Base-by-base conservation (phyloP, 1,284 basidiomycete species). In the Cryptococcus sp. region DNA sequence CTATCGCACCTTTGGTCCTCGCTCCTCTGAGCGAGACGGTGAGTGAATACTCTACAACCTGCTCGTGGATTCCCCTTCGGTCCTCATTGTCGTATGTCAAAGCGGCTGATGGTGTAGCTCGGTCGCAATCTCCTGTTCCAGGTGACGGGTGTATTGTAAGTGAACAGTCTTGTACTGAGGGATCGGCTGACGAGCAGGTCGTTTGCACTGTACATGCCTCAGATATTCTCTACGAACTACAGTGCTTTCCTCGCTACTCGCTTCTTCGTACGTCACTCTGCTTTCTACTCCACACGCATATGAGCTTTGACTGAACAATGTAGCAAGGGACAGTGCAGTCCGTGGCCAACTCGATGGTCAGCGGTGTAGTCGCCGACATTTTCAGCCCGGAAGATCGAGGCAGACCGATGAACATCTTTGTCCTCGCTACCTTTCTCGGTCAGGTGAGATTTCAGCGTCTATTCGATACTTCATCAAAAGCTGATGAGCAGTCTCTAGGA, bases 351-450 rank as follows among this genome's bases (percentile, higher is more conserved):
- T 58, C 60, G 1, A 64, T 71, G 53, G 67, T 70, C 6, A 66
- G 68, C 5, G 72, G 72, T 7, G 67, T 67, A 5, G 62, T 74
- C 6, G 70, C 71, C 26, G 72, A 73, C 53, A 49, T 71, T 24
- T 74, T 62, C 52, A 60, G 48, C 21, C 69, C 70, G 42, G 54
- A 52, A 12, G 51, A 60, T 24, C 57, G 76, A 19, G 74, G 75
- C 0, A 51, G 60, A 2, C 66, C 72, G 0, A 76, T 77, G 75
- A 67, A 66, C 26, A 50, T 71, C 5, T 76, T 74, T 52, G 58
- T 66, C 10, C 45, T 74, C 2, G 50, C 65, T 9, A 72, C 75
- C 44, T 76, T 72, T 43, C 56, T 53, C 52, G 51, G 74, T 46
- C 47, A 74, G 67, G 60, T 59, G 34, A 34, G 25, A 21, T 10